phyloP scores from a whole-genome alignment of 192 early-diverging fungal genomes.

The Podila clonocystis region DNA sequence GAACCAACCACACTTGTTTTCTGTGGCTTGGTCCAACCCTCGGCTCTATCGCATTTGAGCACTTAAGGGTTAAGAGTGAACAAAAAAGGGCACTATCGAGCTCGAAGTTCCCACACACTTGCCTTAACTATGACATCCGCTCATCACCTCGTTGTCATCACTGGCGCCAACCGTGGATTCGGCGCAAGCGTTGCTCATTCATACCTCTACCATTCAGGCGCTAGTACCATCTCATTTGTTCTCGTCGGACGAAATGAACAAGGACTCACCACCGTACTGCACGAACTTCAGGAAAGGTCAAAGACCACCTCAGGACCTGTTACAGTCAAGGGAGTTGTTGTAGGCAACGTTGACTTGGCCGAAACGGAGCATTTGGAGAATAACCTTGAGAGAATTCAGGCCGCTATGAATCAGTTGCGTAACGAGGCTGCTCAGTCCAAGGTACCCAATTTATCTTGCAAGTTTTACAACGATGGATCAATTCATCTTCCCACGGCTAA shows the following conservation, averaged over 20 bases:
- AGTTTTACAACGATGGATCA: background rate
- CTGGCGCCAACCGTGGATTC: slow-evolving; percentile 75
- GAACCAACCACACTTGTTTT: slow-evolving; percentile 6
- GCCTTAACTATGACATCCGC: slow-evolving; percentile 14
- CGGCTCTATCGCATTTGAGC: too few species aligned
- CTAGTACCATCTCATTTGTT: slow-evolving; percentile 54
- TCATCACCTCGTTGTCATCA: slow-evolving; percentile 61
- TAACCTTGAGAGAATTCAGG: slow-evolving; percentile 29
- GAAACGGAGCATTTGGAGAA: slow-evolving; percentile 15
- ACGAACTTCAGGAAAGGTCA: slow-evolving; percentile 9
- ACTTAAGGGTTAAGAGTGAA: too few species aligned
- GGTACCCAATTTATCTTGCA: slow-evolving; percentile 3
- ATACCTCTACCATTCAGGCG: slow-evolving; percentile 43
- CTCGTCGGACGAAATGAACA: slow-evolving; percentile 67
- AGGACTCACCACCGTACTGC: slow-evolving; percentile 29
- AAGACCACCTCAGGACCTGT: background rate
- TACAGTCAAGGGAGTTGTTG: slow-evolving; percentile 18
- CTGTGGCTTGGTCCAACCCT: too few species aligned
- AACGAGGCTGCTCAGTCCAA: slow-evolving; percentile 18
- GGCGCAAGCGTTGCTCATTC: slow-evolving; percentile 62
- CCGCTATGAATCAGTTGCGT: slow-evolving; percentile 10
- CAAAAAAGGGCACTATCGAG: too few species aligned
- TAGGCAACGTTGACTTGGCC: slow-evolving; percentile 46
- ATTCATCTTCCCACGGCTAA: background rate
- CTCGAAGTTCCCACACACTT: background rate